Evolutionary conservation across 306 rosid species (phyloP).

Genomic region (Hylodesmum podocarpum): DNA sequence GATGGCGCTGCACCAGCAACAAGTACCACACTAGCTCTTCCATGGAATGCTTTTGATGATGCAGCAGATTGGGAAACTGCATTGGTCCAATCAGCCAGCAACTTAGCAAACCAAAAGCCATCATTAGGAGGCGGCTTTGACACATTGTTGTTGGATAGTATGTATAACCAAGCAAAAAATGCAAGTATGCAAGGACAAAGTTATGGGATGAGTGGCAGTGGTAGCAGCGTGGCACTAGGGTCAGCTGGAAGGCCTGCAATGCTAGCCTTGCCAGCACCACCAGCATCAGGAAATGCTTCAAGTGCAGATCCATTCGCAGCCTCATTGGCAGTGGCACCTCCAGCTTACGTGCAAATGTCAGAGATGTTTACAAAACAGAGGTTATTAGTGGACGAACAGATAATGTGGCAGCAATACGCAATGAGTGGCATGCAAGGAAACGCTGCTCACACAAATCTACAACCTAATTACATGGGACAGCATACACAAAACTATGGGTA

Average conservation of each 20-base stretch:
- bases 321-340: conserved; percentile 68
- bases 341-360: conserved; percentile 83
- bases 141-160: conserved; percentile 61
- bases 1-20: conserved; percentile 37
- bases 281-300: background rate
- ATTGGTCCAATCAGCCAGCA: conserved; percentile 64
- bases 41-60: conserved; percentile 74
- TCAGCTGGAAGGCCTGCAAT: conserved; percentile 54
- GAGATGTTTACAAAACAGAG: conserved; percentile 80
- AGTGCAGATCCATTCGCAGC: conserved; percentile 80
- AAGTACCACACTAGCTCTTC: conserved; percentile 28
- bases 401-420: conserved; percentile 89
- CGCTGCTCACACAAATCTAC: conserved; percentile 32
- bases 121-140: conserved; percentile 75
- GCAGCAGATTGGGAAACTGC: conserved; percentile 74
- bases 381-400: conserved; percentile 67
- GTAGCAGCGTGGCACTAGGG: conserved; percentile 66
- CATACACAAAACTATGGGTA: conserved; percentile 48
- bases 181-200: conserved; percentile 41
- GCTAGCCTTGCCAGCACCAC: conserved; percentile 85
- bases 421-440: conserved; percentile 75
- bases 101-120: conserved; percentile 46
- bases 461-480: conserved; percentile 54
- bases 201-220: conserved; percentile 62
- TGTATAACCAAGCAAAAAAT: conserved; percentile 56